Evolutionary conservation across 768 basidiomycete genomes (phyloP).

Genomic region (Xerocomellus amylosporus): DNA sequence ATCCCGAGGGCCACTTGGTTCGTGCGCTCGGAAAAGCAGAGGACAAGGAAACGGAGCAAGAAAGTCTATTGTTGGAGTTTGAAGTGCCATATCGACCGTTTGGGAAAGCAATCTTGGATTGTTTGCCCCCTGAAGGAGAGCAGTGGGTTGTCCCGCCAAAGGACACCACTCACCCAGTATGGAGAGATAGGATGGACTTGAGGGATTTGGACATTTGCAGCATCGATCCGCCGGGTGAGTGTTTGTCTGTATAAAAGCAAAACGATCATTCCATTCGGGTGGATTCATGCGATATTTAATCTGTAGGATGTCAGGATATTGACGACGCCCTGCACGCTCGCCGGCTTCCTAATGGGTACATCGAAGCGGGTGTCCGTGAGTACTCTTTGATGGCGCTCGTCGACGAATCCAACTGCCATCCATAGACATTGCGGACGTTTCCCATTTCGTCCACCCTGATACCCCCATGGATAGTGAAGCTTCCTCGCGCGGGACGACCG

Average conservation of each 20-base stretch:
- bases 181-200: conserved; percentile 87
- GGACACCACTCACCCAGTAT: conserved; percentile 46
- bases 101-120: conserved; percentile 90
- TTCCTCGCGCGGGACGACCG: conserved; percentile 92
- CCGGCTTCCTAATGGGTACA: conserved; percentile 83
- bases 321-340: conserved; percentile 96
- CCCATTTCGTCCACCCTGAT: conserved; percentile 89
- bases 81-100: conserved; percentile 97
- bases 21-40: conserved; percentile 87
- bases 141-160: conserved; percentile 90
- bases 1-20: conserved; percentile 97
- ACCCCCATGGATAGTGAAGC: conserved; percentile 97
- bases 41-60: conserved; percentile 95
- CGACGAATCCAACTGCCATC: neutral
- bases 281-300: neutral
- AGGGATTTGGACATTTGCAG: conserved; percentile 86
- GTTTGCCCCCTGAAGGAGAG: conserved; percentile 87
- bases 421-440: conserved; percentile 96
- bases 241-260: neutral
- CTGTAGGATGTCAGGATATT: conserved; percentile 90
- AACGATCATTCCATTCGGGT: conserved; percentile 8
- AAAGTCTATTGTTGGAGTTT: conserved; percentile 88
- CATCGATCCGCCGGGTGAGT: conserved; percentile 89
- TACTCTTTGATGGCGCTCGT: conserved; percentile 22
- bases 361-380: conserved; percentile 97